These are phyloP conservation scores for Aspergillus ochraceoroseus DNA, from an alignment of 2,329 filamentous ascomycete species.

Conservation along the genomic window DNA sequence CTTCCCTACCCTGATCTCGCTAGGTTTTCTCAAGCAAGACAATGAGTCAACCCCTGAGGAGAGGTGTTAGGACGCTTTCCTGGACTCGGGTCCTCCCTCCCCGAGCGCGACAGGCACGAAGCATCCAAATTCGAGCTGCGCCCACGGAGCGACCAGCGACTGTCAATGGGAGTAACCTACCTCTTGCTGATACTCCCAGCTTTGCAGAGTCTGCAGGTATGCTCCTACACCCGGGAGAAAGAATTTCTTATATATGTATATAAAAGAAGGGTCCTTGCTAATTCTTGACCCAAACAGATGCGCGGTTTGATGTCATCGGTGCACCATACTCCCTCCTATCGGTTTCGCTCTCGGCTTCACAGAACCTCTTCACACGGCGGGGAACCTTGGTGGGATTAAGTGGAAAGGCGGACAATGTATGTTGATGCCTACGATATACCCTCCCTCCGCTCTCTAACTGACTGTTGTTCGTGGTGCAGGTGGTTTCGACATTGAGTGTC, in stretches of 20 bases:
- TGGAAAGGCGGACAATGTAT: conserved; percentile 84
- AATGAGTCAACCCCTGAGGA: conserved; percentile 38
- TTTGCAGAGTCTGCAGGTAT: conserved; percentile 43
- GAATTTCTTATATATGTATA: no score
- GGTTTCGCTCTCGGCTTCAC: conserved; percentile 85
- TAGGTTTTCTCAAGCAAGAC: conserved; percentile 21
- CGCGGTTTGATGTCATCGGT: conserved; percentile 88
- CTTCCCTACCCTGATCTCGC: conserved; percentile 8
- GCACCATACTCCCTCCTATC: conserved; percentile 90
- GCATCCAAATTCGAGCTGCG: conserved; percentile 44
- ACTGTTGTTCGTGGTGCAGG: conserved; percentile 46
- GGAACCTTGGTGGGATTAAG: conserved; percentile 87
- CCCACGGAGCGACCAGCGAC: conserved; percentile 37
- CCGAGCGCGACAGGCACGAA: conserved; percentile 31
- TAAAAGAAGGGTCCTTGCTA: conserved; percentile 13
- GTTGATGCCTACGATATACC: conserved; percentile 19
- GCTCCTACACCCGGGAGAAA: conserved; percentile 3
- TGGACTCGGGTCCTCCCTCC: conserved; percentile 32
- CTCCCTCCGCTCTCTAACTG: conserved; percentile 7
- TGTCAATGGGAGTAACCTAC: conserved; percentile 37
- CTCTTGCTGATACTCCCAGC: conserved; percentile 35
- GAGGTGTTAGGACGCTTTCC: conserved; percentile 33
- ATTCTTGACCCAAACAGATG: conserved; percentile 56
- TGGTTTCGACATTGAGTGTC: conserved; percentile 81
- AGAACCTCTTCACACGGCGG: conserved; percentile 84